Base-by-base conservation (phyloP, 768 basidiomycete genomes). In the Chlorophyllum brunneum region DNA sequence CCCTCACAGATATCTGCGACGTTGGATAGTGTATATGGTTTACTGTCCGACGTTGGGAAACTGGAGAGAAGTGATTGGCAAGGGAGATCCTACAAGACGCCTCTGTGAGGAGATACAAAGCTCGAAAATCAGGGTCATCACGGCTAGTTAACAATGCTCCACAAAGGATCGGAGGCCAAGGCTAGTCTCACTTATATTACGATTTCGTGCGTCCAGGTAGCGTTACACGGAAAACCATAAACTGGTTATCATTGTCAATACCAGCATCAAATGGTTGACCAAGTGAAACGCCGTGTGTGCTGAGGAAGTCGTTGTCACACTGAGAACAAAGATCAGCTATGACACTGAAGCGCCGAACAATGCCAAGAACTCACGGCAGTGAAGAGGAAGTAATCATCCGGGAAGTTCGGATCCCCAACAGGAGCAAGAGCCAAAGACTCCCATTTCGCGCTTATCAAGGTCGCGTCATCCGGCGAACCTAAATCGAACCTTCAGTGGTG, bases 381-480 rank as follows among this genome's bases (percentile, higher is more conserved):
- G 68, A 86, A 82, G 33, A 86, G 64, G 71, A 86, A 86, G 61
- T 77, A 86, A 58, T 86, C 85, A 57, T 86, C 66, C 0, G 85
- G 85, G 62, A 68, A 74, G 1, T 58, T 63, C 2, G 71, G 64
- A 54, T 82, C 81, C 11, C 70, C 61, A 16, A 73, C 74, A 0
- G 83, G 75, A 3, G 79, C 82, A 7, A 86, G 68, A 6, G 82
- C 78, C 13, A 83, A 69, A 2, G 78, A 80, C 59, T 86, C 85
- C 82, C 83, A 86, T 66, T 86, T 87, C 0, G 75, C 44, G 15
- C 31, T 43, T 15, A 87, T 77, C 16, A 84, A 70, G 0, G 76
- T 79, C 31, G 69, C 55, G 54, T 83, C 77, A 50, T 72, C 65
- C 3, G 77, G 77, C 24, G 72, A 65, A 51, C 73, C 80, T 82